phyloP scores from a whole-genome alignment of 306 rosid genomes.

The Potentilla sterilis region DNA sequence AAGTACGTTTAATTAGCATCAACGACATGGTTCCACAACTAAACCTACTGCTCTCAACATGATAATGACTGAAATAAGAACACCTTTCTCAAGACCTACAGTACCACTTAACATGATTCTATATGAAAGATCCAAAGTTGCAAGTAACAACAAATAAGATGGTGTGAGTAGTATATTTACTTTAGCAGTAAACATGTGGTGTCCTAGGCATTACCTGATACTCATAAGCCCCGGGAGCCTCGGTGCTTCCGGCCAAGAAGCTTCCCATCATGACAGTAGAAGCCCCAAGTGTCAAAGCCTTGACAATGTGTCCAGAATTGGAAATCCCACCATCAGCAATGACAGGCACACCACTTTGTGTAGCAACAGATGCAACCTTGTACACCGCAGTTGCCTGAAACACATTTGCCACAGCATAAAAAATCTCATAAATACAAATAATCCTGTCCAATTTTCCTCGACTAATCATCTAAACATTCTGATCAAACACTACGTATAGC shows the following conservation, averaged over 20 bases:
- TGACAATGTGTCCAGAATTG: slow-evolving; percentile 83
- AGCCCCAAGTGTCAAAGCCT: slow-evolving; percentile 82
- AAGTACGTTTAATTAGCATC: neutral
- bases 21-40: neutral
- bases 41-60: neutral
- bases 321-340: slow-evolving; percentile 98
- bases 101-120: neutral
- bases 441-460: neutral
- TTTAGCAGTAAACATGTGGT: neutral
- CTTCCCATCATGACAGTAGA: slow-evolving; percentile 98
- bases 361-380: slow-evolving; percentile 80
- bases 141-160: neutral
- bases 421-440: too few species aligned
- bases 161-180: neutral
- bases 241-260: slow-evolving; percentile 85
- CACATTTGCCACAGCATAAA: neutral
- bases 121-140: neutral
- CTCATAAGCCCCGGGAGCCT: slow-evolving; percentile 84
- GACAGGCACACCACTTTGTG: slow-evolving; percentile 71
- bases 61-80: neutral
- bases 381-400: slow-evolving; percentile 81
- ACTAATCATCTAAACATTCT: neutral
- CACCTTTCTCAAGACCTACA: neutral
- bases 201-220: slow-evolving; percentile 50
- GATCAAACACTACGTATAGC: too few species aligned